Conservation (phyloP, 2,329 filamentous ascomycete species). For the Cladosporium oxysporum region DNA sequence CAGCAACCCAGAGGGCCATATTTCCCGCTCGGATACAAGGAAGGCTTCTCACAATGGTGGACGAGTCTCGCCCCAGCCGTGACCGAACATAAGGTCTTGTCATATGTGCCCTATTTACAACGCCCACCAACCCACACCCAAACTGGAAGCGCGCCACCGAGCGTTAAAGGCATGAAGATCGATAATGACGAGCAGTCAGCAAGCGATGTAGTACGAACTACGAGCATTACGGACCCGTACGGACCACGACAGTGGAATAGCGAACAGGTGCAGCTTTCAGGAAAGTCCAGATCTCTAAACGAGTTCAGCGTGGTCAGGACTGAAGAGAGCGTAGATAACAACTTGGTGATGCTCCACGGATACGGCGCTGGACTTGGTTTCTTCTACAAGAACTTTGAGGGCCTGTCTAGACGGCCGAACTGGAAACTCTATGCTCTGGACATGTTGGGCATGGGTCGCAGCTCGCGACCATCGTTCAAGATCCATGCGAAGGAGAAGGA, state of each 20-base stretch:
- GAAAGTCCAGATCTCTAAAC: conserved; percentile 84
- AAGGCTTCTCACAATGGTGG: conserved; percentile 95
- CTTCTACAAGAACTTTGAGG: conserved; percentile 98
- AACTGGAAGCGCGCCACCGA: conserved; percentile 56
- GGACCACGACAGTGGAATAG: conserved; percentile 85
- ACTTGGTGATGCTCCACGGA: conserved; percentile 92
- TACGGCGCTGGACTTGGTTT: conserved; percentile 96
- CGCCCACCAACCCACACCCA: conserved; percentile 69
- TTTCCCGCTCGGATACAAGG: conserved; percentile 89
- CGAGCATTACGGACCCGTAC: conserved; percentile 66
- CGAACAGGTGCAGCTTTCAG: conserved; percentile 78
- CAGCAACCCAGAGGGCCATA: conserved; percentile 29
- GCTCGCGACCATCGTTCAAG: conserved; percentile 77
- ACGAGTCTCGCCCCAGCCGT: conserved; percentile 75
- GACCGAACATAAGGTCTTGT: conserved; percentile 86
- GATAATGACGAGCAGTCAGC: conserved; percentile 34
- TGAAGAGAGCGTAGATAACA: conserved; percentile 77
- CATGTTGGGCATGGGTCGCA: conserved; percentile 92
- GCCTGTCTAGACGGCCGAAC: conserved; percentile 72
- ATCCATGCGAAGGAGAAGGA: conserved; percentile 80
- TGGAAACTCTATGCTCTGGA: conserved; percentile 95
- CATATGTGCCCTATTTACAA: conserved; percentile 78
- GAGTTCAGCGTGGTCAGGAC: conserved; percentile 88
- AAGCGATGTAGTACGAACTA: conserved; percentile 48
- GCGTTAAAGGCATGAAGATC: conserved; percentile 41